Percentiles rank a stretch among this genome's conserved stretches.
These are phyloP conservation scores for Hemerocallis citrina DNA, from an alignment of 106 monocot genomes.

Conservation along the genomic window DNA sequence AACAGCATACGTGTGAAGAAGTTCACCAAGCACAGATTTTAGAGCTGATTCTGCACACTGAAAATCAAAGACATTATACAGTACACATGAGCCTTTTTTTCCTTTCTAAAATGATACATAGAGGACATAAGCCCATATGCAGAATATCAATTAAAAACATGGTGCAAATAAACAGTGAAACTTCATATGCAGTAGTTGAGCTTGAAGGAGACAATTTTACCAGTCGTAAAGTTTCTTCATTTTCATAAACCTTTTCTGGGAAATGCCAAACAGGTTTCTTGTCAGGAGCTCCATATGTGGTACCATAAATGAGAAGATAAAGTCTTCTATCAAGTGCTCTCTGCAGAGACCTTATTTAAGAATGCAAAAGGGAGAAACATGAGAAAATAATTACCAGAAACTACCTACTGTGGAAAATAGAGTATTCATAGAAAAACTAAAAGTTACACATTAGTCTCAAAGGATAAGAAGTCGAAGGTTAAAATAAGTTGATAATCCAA, in stretches of 20 bases:
- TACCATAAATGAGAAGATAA: slow-evolving; percentile 93
- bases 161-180: background rate
- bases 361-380: background rate
- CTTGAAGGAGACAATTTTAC: slow-evolving; percentile 18
- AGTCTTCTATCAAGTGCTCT: slow-evolving; percentile 90
- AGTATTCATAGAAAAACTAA: too few relatives aligned
- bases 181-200: background rate
- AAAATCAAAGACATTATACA: slow-evolving; percentile 1
- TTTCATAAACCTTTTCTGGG: slow-evolving; percentile 92
- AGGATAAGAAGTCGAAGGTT: too few relatives aligned
- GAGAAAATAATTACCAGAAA: background rate
- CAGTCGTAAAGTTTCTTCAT: slow-evolving; percentile 78
- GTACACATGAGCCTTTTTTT: background rate
- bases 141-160: background rate
- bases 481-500: too few relatives aligned
- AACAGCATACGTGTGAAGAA: slow-evolving; percentile 78
- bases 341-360: slow-evolving; percentile 59
- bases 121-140: background rate
- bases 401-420: too few relatives aligned
- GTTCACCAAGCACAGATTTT: slow-evolving; percentile 74
- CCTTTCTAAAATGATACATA: background rate
- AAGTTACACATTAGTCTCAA: too few relatives aligned
- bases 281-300: slow-evolving; percentile 50
- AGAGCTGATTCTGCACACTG: slow-evolving; percentile 94
- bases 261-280: slow-evolving; percentile 87